A percentile compares a stretch with the other conserved stretches of the same genome.
Conservation (phyloP, 441 rosid species). For the Erodium texanum region DNA sequence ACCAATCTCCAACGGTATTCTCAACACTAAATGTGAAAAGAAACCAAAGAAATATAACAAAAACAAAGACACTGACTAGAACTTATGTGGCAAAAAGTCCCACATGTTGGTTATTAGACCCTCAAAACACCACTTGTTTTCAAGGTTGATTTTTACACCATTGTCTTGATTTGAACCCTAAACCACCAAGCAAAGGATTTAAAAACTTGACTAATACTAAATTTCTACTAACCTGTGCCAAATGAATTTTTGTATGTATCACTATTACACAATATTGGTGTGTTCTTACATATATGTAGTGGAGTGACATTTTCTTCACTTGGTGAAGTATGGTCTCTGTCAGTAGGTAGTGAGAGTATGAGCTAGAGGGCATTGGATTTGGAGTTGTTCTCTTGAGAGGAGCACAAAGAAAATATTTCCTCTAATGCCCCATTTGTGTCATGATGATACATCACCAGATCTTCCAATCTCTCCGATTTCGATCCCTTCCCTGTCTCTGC, state of each 20-base stretch:
- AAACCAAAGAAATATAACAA: too few relatives aligned
- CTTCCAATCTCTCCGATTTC: slow-evolving; percentile 29
- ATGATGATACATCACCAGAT: slow-evolving; percentile 19
- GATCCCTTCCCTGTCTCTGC: slow-evolving; percentile 21
- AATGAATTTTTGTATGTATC: too few relatives aligned
- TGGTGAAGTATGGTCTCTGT: background rate
- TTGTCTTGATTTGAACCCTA: too few relatives aligned
- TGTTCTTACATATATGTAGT: background rate
- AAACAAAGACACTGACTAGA: too few relatives aligned
- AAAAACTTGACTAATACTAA: too few relatives aligned
- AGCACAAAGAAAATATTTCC: slow-evolving; percentile 42
- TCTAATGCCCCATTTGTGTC: slow-evolving; percentile 36
- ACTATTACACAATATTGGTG: background rate
- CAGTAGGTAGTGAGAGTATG: background rate
- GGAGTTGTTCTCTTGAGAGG: slow-evolving; percentile 21
- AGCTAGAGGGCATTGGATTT: slow-evolving; percentile 11
- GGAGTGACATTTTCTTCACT: background rate
- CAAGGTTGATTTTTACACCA: too few relatives aligned
- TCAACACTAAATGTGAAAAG: too few relatives aligned
- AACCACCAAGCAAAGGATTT: too few relatives aligned
- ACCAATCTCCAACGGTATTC: too few relatives aligned
- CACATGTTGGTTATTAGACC: background rate
- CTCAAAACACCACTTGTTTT: background rate
- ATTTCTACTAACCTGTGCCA: background rate
- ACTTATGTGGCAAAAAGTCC: background rate